Base-by-base conservation (phyloP, 2,329 filamentous ascomycete genomes). In the Incumbomyces delicatus region DNA sequence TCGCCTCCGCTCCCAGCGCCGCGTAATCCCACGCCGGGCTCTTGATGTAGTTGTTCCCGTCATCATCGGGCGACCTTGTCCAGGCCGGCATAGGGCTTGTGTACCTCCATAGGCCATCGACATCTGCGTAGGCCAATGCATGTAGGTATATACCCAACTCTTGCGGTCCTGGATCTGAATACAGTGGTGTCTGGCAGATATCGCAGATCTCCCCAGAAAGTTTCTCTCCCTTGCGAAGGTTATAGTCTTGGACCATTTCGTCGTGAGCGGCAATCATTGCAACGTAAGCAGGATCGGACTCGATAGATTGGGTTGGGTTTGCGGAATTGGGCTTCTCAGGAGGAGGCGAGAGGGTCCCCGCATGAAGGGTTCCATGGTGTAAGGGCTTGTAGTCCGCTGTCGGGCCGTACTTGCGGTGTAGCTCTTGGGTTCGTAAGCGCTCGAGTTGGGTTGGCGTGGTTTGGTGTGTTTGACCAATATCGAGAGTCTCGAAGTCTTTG, bases 141-240 rank as follows among this genome's bases (percentile, higher is more conserved):
- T 98, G 92, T 51, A 98, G 73, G 76, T 90, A 98, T 34, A 98
- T 83, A 0, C 86, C 87, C 39, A 98, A 73, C 69, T 98, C 92
- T 59, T 96, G 89, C 35, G 74, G 68, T 1, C 89, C 89, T 0
- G 92, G 92, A 61, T 98, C 92, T 13, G 86, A 94, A 66, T 96
- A 98, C 36, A 98, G 71, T 17, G 87, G 85, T 16, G 92, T 95
- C 49, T 83, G 76, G 64, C 92, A 98, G 30, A 88, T 65, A 5
- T 82, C 74, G 63, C 92, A 98, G 13, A 79, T 68, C 59, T 88
- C 73, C 11, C 92, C 92, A 1, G 89, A 94, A 76, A 96, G 84
- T 63, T 87, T 89, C 71, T 98, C 92, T 1, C 89, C 90, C 58
- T 90, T 89, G 58, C 82, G 80, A 66, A 89, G 87, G 61, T 95